Base-by-base conservation (phyloP, 352 stramenopile genomes). In the Globisporangium rhizosaccharum region DNA sequence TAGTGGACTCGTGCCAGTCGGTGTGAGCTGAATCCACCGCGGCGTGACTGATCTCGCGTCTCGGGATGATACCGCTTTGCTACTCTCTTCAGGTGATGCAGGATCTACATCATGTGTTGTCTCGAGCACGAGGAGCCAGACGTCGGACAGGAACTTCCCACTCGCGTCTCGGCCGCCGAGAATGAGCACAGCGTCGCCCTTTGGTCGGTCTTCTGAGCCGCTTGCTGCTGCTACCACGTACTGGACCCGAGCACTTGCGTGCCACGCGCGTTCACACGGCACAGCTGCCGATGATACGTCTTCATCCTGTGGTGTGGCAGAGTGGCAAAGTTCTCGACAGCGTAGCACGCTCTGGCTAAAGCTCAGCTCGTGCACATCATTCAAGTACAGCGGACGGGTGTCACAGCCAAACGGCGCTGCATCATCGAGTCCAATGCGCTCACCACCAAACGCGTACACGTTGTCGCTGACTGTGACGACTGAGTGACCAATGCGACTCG, bases 361-460 rank as follows among this genome's bases (percentile, higher is more conserved):
- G 15, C 62, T 75, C 33, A 90, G 59, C 53, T 79, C 65, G 50
- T 76, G 70, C 36, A 76, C 59, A 42, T 84, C 76, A 23, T 68
- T 70, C 20, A 72, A 64, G n/a, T 62, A 41, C 10, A 44, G 6
- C 2, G 26, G 49, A 26, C 36, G 26, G 14, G 28, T 18, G 26
- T 23, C 18, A 14, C 41, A 3, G 41, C 11, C 41, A 20, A 47
- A 39, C 28, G 51, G 39, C 23, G 15, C 53, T 26, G 15, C 9
- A 15, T 15, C 4, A 8, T 33, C 20, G 46, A 44, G 50, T 47
- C 53, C 61, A 37, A 49, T 47, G 18, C 42, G 42, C 28, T 90
- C 77, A 5, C 83, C 83, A 17, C 83, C 83, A 64, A 92, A 92
- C 0, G 74, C 61, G 41, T 81, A 79, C 3, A 65, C 70, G 48